Base-by-base conservation (phyloP, 805 yeast genomes). In the Brettanomyces nanus region DNA sequence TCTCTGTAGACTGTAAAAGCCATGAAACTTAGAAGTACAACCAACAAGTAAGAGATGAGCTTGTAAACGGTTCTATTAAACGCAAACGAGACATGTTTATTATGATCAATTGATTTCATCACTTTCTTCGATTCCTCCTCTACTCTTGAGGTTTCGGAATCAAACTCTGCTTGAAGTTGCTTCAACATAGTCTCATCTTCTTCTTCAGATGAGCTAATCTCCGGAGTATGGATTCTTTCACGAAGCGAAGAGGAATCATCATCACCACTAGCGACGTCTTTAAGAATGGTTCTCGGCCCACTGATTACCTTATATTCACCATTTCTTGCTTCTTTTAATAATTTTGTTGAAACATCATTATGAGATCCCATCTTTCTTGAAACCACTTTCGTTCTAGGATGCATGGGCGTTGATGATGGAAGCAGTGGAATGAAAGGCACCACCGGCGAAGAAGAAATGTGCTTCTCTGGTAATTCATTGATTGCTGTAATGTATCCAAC, bases 1-100 rank as follows among this genome's bases (percentile, higher is more conserved):
- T 78, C 79, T 34, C 82, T 61, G 58, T 49, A 58, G 13, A 44
- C 35, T 6, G 51, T 37, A 41, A 31, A 46, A 4, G 42, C 20
- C 4, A 32, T 1, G 14, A 28, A 27, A 4, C 26, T 4, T 3
- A 26, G 4, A 22, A 51, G 27, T 39, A 26, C 11, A 42, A 23
- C 3, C 27, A 45, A 32, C 53, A 52, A 48, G 4, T 31, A 33
- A 18, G 35, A 13, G 7, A 45, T 36, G 4, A 49, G 33, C 28
- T 42, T 40, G 36, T 42, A 18, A 37, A 18, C 14, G 6, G 33
- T 20, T 2, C 26, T 9, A 13, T 13, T 5, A 6, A 37, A 27
- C 6, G 36, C 11, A 9, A 29, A 5, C 2, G 39, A 3, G 5
- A 26, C 21, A 9, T 29, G 14, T 1, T 31, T 10, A 11, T 37